Conservation (phyloP, 129 eudicot species). For the Lactuca saligna region DNA sequence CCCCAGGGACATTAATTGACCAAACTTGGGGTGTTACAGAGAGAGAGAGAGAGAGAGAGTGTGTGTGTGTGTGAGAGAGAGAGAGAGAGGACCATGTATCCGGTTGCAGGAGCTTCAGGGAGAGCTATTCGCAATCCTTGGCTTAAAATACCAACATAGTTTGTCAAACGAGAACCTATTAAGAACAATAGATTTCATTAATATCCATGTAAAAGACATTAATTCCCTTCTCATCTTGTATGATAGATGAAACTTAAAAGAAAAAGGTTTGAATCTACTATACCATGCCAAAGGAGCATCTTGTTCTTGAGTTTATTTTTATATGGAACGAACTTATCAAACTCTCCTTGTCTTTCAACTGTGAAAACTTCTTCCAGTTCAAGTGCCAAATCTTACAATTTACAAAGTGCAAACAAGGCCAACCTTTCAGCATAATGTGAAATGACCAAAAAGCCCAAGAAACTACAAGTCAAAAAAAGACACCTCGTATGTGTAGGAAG, state of each 20-base stretch:
- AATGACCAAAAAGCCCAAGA: constrained; percentile 18
- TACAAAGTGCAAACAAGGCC: neutral
- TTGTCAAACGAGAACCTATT: constrained; percentile 93
- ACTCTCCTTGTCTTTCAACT: constrained; percentile 86
- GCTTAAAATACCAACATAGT: constrained; percentile 95
- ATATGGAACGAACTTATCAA: constrained; percentile 70
- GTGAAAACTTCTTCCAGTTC: constrained; percentile 95
- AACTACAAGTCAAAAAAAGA: constrained; percentile 1
- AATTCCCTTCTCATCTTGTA: neutral
- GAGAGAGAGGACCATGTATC: constrained; percentile 97
- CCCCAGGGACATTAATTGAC: too few species aligned
- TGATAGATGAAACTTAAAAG: too few species aligned
- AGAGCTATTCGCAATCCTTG: constrained; percentile 97
- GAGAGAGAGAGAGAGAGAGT: too few species aligned
- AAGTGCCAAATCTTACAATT: constrained; percentile 76
- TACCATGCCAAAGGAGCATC: constrained; percentile 99
- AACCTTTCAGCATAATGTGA: constrained; percentile 13
- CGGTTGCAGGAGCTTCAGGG: constrained; percentile 99
- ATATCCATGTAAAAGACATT: constrained; percentile 6
- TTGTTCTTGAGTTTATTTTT: constrained; percentile 81
- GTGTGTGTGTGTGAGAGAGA: too few species aligned
- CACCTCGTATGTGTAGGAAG: constrained; percentile 92
- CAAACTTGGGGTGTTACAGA: too few species aligned
- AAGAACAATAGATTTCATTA: constrained; percentile 2
- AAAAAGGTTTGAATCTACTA: constrained; percentile 4